A percentile compares a stretch with the other conserved stretches of the same genome.
Evolutionary conservation across 805 yeast species (phyloP).

Genomic region (Allodekkera sacchari): DNA sequence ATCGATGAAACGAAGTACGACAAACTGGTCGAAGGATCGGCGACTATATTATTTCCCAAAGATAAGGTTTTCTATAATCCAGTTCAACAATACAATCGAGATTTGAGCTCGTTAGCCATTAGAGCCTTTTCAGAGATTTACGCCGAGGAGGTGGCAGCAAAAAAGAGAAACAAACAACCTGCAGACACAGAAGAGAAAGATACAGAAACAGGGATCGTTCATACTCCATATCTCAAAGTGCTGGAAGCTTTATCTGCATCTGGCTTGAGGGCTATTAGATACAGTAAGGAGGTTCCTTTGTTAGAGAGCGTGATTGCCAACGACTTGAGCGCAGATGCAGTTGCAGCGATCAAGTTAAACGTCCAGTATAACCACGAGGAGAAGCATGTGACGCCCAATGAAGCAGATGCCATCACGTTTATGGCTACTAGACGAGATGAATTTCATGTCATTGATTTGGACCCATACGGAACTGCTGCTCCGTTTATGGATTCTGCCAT

Average conservation of each 20-base stretch:
- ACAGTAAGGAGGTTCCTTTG: conserved; percentile 82
- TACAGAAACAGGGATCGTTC: conserved; percentile 9
- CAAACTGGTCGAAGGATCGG: conserved; percentile 64
- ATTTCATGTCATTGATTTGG: conserved; percentile 86
- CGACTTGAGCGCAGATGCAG: conserved; percentile 83
- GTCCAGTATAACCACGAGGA: conserved; percentile 56
- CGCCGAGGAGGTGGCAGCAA: conserved; percentile 27
- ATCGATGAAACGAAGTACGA: conserved; percentile 20
- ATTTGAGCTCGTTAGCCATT: conserved; percentile 75
- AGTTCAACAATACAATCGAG: conserved; percentile 94
- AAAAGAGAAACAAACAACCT: conserved; percentile 19
- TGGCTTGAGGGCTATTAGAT: conserved; percentile 88
- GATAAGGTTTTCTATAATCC: conserved; percentile 93
- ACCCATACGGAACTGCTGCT: conserved; percentile 96
- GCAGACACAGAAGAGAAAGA: conserved; percentile 9
- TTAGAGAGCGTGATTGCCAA: conserved; percentile 76
- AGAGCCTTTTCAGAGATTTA: conserved; percentile 75
- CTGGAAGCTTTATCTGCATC: conserved; percentile 93
- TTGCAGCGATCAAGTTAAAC: conserved; percentile 66
- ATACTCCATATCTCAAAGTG: conserved; percentile 50
- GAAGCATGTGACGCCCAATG: conserved; percentile 52
- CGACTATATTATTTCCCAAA: conserved; percentile 74
- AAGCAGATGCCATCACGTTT: conserved; percentile 85
- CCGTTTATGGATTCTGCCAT: conserved; percentile 93
- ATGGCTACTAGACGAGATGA: conserved; percentile 50